phyloP scores from a whole-genome alignment of 352 stramenopile genomes.

The Globisporangium cederbergense region DNA sequence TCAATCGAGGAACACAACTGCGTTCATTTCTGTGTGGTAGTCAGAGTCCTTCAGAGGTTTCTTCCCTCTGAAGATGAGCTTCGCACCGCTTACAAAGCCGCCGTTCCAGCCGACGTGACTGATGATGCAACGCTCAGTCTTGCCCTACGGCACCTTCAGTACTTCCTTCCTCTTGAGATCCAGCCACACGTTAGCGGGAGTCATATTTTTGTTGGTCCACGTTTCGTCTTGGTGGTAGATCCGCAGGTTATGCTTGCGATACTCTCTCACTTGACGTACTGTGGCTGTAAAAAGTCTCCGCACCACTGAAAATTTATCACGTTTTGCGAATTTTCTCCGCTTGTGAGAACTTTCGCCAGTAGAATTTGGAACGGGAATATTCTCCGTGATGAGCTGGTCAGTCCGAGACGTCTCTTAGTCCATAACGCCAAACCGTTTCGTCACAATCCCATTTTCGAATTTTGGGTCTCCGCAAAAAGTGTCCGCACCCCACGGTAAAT shows the following conservation, averaged over 20 bases:
- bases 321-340: neutral
- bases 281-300: too few relatives aligned
- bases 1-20: slow-evolving; percentile 22
- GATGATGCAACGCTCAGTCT: slow-evolving; percentile 21
- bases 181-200: slow-evolving; percentile 13
- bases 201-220: slow-evolving; percentile 22
- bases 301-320: neutral
- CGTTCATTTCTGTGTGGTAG: slow-evolving; percentile 32
- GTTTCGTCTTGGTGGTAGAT: slow-evolving; percentile 24
- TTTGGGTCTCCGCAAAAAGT: too few relatives aligned
- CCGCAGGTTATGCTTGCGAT: too few relatives aligned
- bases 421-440: too few relatives aligned
- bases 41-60: slow-evolving; percentile 28
- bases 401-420: too few relatives aligned
- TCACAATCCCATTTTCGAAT: too few relatives aligned
- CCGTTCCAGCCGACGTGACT: slow-evolving; percentile 16
- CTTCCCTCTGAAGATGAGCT: slow-evolving; percentile 22
- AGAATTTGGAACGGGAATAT: too few relatives aligned
- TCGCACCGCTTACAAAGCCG: slow-evolving; percentile 21
- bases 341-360: too few relatives aligned
- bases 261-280: too few relatives aligned
- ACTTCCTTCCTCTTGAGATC: slow-evolving; percentile 15
- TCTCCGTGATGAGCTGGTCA: too few relatives aligned
- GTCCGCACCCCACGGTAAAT: too few relatives aligned
- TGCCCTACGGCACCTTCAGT: slow-evolving; percentile 17